phyloP scores from a whole-genome alignment of 345 rosid species.

The Sisymbrium irio region DNA sequence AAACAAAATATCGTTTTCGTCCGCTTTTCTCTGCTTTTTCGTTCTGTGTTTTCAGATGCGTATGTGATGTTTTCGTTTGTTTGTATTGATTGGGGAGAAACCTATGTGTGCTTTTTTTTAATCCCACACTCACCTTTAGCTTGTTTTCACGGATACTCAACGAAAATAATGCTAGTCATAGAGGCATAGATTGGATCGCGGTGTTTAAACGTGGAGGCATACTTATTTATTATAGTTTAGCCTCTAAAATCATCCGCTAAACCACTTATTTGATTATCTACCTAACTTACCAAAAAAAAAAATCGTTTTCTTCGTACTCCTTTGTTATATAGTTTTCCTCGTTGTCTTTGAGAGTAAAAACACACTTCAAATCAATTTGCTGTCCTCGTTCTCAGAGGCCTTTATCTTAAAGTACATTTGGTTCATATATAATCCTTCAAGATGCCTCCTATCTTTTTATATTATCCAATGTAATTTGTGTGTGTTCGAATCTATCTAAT shows the following conservation, averaged over 20 bases:
- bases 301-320: conserved; percentile 7
- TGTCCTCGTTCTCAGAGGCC: background rate
- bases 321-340: background rate
- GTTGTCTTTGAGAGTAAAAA: background rate
- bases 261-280: background rate
- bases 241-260: conserved; percentile 42
- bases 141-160: conserved; percentile 31
- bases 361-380: background rate
- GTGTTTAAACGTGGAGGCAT: conserved; percentile 39
- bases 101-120: background rate
- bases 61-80: background rate
- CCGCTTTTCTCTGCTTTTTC: background rate
- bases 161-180: conserved; percentile 36
- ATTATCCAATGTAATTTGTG: background rate
- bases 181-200: conserved; percentile 36
- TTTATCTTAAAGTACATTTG: background rate
- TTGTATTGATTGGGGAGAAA: background rate
- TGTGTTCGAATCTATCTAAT: background rate
- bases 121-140: conserved; percentile 43
- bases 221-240: conserved; percentile 29
- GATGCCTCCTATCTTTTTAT: background rate
- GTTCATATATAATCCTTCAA: background rate
- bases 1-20: background rate
- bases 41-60: background rate
- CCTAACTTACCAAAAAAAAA: too few species aligned